Conservation (phyloP, 2,329 filamentous ascomycete genomes). For the Bipolaris zeicola region DNA sequence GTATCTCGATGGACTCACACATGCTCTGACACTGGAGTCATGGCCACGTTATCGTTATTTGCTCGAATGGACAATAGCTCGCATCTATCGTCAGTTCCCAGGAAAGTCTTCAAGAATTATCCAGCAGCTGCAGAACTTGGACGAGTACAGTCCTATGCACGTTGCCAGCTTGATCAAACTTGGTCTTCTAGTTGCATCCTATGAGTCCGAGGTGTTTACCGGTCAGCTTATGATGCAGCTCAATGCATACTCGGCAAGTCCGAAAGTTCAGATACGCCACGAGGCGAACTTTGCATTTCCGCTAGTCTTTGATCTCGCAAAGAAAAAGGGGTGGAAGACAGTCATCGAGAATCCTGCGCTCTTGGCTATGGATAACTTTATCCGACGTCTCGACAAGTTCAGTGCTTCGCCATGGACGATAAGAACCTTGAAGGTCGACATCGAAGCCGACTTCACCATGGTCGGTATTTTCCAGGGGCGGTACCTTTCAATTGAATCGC, state of each 20-base stretch:
- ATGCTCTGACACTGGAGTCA: slow-evolving; percentile 53
- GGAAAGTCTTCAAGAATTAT: slow-evolving; percentile 43
- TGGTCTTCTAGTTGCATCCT: slow-evolving; percentile 50
- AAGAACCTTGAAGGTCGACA: slow-evolving; percentile 49
- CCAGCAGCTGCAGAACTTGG: slow-evolving; percentile 44
- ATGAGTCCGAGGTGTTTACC: slow-evolving; percentile 48
- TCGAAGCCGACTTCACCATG: slow-evolving; percentile 51
- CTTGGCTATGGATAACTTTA: slow-evolving; percentile 50
- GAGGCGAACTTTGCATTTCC: slow-evolving; percentile 59
- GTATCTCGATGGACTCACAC: slow-evolving; percentile 48
- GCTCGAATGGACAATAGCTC: slow-evolving; percentile 56
- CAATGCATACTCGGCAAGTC: slow-evolving; percentile 53
- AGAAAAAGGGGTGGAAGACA: slow-evolving; percentile 40
- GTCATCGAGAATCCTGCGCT: slow-evolving; percentile 51
- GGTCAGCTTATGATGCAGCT: slow-evolving; percentile 50
- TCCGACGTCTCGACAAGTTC: slow-evolving; percentile 53
- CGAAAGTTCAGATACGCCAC: slow-evolving; percentile 59
- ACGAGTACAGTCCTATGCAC: slow-evolving; percentile 55
- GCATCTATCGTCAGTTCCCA: slow-evolving; percentile 48
- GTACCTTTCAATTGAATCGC: slow-evolving; percentile 52
- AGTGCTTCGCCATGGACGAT: slow-evolving; percentile 48
- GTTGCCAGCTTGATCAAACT: slow-evolving; percentile 56
- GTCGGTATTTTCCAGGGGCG: slow-evolving; percentile 53
- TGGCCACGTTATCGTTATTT: slow-evolving; percentile 56
- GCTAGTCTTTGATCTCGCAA: slow-evolving; percentile 51